Evolutionary conservation across 2,329 filamentous ascomycete species (phyloP), one percentile per base, ranked within the genome.

Genomic region (Fusarium pseudograminearum): DNA sequence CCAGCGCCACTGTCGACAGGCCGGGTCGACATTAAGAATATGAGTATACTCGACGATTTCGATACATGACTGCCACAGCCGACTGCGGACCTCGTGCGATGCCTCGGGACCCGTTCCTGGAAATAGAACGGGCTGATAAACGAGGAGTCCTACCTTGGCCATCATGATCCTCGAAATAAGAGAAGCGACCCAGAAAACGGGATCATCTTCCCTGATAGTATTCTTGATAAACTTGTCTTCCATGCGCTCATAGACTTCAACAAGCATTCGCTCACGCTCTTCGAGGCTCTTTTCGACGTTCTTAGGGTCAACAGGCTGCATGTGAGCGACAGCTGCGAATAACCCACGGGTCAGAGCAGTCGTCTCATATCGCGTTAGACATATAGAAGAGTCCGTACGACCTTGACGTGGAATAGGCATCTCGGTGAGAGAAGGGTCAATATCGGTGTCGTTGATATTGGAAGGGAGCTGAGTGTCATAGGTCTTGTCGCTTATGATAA

Each of bases 381-480:
- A 72, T 24, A 72, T 46, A 7, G 69, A 54, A 6, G 69, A 48
- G 31, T 71, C 69, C 4, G 69, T 72, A 14, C 69, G 61, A 3
- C 69, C 69, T n/a, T 67, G 56, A 4, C 69, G 65, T 15, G 69
- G 69, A 8, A 47, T 55, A 15, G 69, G 69, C 16, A 31, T 30
- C 11, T 70, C 54, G 4, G 65, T 70, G 30, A 70, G 60, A 1
- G 69, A 63, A 8, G 69, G 69, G 3, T 71, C 69, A 20, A 71
- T 71, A 36, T 71, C 69, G 7, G 68, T 24, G 8, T 71, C 69
- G 30, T 71, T 71, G 7, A 71, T 71, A 48, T 71, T 71, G 2
- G 69, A 57, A 15, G 69, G 69, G 7, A 71, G 61, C 51, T 69
- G 69, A 10, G 69, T 71, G 20, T 71, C 69, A 40, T 69, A 71